Base-by-base conservation (phyloP, 805 yeast species). In the Yarrowia alimentaria region DNA sequence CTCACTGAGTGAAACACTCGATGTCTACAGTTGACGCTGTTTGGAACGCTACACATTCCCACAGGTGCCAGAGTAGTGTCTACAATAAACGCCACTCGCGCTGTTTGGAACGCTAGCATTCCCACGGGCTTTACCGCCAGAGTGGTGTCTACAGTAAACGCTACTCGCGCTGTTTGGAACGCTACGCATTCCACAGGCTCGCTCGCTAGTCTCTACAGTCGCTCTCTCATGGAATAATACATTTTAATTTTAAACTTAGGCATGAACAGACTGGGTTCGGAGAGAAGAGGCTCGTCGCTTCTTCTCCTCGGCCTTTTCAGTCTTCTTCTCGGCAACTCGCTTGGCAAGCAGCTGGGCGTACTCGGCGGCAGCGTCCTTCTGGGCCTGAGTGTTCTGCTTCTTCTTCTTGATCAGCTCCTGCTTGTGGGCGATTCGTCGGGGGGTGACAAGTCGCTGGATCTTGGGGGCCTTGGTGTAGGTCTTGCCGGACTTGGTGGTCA, bases 331-430 rank as follows among this genome's bases (percentile, higher is more conserved):
- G 76, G 88, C 85, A 75, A 91, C 85, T 78, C 98, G 91, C 80
- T 88, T 79, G 72, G 99, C 98, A 74, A 93, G 81, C 72, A 93
- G 81, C 79, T 90, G 95, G 72, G 97, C 95, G 84, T 93, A 93
- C 78, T 93, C 99, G 72, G 98, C 95, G 76, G 99, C 99, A 78
- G 95, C 96, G 76, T 93, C 98, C 88, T 95, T 89, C 79, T 89
- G 96, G 70, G 87, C 89, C 81, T 88, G 95, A 74, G 98, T 97
- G 76, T 87, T 86, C 80, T 82, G 86, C 74, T 86, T 78, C 85
- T 93, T 93, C 77, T 83, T 78, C 68, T 96, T 83, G 74, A 80
- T 85, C 74, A 86, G 83, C 72, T 87, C 90, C 79, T 97, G 86
- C 94, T 93, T 93, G 84, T 96, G 91, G 81, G 91, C 98, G 75